A percentile compares a stretch with the other conserved stretches of the same genome.
These are phyloP conservation scores for Lachnellula arida DNA, from an alignment of 2,329 filamentous ascomycete species.

Conservation along the genomic window DNA sequence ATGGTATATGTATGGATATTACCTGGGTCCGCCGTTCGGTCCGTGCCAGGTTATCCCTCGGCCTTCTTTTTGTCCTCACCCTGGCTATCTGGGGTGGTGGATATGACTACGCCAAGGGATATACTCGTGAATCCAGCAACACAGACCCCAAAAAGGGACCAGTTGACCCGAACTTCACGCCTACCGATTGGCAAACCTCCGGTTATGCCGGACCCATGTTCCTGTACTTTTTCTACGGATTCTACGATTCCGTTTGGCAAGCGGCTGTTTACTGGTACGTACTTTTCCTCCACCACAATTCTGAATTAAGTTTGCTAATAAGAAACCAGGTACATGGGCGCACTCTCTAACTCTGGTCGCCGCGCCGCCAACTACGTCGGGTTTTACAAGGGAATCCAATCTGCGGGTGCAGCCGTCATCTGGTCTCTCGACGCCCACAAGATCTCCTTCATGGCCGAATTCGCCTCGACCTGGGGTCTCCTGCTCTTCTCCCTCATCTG, in stretches of 20 bases:
- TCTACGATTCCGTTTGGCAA: slow-evolving; percentile 88
- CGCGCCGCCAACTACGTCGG: slow-evolving; percentile 89
- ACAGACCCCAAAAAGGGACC: neutral
- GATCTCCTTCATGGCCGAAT: slow-evolving; percentile 65
- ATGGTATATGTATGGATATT: slow-evolving; percentile 67
- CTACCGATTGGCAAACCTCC: slow-evolving; percentile 59
- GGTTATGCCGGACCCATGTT: slow-evolving; percentile 78
- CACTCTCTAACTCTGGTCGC: slow-evolving; percentile 86
- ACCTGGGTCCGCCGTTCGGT: slow-evolving; percentile 54
- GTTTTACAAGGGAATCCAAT: slow-evolving; percentile 87
- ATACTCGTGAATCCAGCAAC: slow-evolving; percentile 38
- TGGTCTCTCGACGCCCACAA: slow-evolving; percentile 63
- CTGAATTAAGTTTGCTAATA: slow-evolving; percentile 2
- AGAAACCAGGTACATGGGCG: slow-evolving; percentile 74
- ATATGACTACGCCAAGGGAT: slow-evolving; percentile 70
- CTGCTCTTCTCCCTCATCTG: slow-evolving; percentile 69
- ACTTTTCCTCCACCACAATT: slow-evolving; percentile 4
- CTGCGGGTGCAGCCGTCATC: slow-evolving; percentile 74
- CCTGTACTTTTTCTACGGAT: slow-evolving; percentile 84
- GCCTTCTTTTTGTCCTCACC: slow-evolving; percentile 61
- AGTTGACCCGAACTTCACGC: slow-evolving; percentile 12
- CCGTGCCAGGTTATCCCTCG: slow-evolving; percentile 62
- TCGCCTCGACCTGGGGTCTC: slow-evolving; percentile 72
- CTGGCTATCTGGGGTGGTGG: slow-evolving; percentile 80
- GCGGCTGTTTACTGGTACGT: slow-evolving; percentile 79